Percentiles rank a stretch among this genome's conserved stretches.
phyloP scores from a whole-genome alignment of 2,329 filamentous ascomycete genomes.

The Ophiostoma fasciatum region DNA sequence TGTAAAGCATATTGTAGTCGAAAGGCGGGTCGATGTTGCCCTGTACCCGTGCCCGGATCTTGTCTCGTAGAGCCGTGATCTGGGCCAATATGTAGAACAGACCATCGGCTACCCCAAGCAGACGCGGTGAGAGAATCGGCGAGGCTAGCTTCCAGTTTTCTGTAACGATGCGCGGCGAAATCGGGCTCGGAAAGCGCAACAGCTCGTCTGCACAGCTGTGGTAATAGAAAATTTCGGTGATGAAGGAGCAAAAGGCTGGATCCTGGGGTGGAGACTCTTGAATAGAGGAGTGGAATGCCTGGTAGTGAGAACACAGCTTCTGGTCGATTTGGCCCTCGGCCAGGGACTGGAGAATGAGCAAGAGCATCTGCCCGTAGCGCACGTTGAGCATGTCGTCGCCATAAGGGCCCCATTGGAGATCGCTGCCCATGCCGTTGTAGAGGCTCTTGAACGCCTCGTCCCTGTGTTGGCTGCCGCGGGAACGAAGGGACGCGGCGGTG shows the following conservation, averaged over 20 bases:
- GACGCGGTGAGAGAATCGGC: slow-evolving; percentile 33
- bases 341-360: slow-evolving; percentile 41
- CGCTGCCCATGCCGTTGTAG: slow-evolving; percentile 28
- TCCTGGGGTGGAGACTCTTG: slow-evolving; percentile 43
- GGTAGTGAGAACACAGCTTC: slow-evolving; percentile 66
- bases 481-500: slow-evolving; percentile 28
- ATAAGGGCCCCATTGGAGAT: slow-evolving; percentile 21
- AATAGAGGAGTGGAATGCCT: slow-evolving; percentile 61
- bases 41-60: slow-evolving; percentile 53
- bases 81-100: slow-evolving; percentile 65
- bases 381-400: slow-evolving; percentile 35
- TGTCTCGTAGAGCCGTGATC: slow-evolving; percentile 63
- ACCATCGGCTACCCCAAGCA: slow-evolving; percentile 71
- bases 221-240: slow-evolving; percentile 74
- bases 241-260: slow-evolving; percentile 47
- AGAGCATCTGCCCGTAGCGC: slow-evolving; percentile 48
- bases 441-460: slow-evolving; percentile 38
- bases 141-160: slow-evolving; percentile 28
- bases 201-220: slow-evolving; percentile 55
- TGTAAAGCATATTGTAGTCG: slow-evolving; percentile 57
- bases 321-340: slow-evolving; percentile 43
- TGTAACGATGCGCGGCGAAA: slow-evolving; percentile 22
- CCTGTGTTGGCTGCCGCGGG: slow-evolving; percentile 41
- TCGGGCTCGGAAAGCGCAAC: slow-evolving; percentile 30
- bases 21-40: slow-evolving; percentile 50